These are phyloP conservation scores for Alternaria ethzedia DNA, from an alignment of 2,329 filamentous ascomycete genomes.

Conservation along the genomic window DNA sequence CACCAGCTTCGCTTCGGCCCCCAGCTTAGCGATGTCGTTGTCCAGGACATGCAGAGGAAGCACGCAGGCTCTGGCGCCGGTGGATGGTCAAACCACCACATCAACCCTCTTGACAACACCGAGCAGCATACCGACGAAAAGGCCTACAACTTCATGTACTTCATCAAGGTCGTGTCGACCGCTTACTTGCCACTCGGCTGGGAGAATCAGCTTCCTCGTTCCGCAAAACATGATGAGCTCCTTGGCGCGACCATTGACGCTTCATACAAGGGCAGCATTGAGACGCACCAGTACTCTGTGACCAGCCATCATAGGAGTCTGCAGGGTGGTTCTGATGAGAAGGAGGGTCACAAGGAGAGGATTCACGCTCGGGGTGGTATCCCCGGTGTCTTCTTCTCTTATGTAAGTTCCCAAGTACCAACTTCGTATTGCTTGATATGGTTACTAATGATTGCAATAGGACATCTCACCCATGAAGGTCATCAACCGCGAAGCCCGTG, in stretches of 20 bases:
- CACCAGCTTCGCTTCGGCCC: constrained; percentile 93
- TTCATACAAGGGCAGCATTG: constrained; percentile 82
- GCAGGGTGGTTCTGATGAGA: constrained; percentile 79
- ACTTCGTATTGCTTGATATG: not conserved
- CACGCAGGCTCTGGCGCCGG: constrained; percentile 64
- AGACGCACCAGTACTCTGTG: constrained; percentile 98
- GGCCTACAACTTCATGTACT: constrained; percentile 98
- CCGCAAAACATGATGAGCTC: constrained; percentile 58
- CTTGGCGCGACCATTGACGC: constrained; percentile 49
- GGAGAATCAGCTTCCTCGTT: constrained; percentile 62
- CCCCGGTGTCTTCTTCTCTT: constrained; percentile 97
- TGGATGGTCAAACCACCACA: constrained; percentile 84
- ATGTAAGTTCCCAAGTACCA: constrained; percentile 66
- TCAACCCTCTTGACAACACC: constrained; percentile 87
- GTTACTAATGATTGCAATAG: constrained; percentile 54
- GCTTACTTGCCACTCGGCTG: constrained; percentile 92
- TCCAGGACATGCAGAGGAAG: constrained; percentile 47
- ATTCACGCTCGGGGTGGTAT: constrained; percentile 90
- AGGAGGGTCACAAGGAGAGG: constrained; percentile 90
- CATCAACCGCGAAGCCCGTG: constrained; percentile 89
- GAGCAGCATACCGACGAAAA: constrained; percentile 79
- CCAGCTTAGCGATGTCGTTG: constrained; percentile 76
- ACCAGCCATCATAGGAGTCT: constrained; percentile 95
- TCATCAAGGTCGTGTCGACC: constrained; percentile 96
- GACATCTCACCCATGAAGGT: constrained; percentile 99